Evolutionary conservation across 495 filamentous ascomycete species (phyloP).

Genomic region (Talaromyces thailandensis): DNA sequence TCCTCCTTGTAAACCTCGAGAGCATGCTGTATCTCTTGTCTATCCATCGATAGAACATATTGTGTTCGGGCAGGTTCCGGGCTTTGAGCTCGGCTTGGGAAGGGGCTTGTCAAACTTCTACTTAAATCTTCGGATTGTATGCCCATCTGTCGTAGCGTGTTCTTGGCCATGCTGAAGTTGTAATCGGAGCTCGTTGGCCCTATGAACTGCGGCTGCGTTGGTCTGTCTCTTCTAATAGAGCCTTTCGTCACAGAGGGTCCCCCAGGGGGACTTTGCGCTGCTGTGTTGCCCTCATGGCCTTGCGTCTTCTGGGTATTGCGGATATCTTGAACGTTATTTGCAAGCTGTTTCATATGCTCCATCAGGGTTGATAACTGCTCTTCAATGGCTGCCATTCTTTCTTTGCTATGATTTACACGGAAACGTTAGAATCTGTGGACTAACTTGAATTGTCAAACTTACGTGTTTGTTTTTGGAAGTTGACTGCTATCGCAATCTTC

Average conservation of each 20-base stretch:
- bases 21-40: conserved; percentile 58
- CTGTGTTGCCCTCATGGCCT: background rate
- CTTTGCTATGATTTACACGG: background rate
- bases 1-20: conserved; percentile 68
- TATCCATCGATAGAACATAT: conserved; percentile 47
- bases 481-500: background rate
- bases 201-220: conserved; percentile 17
- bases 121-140: background rate
- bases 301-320: background rate
- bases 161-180: conserved; percentile 16
- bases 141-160: background rate
- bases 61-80: conserved; percentile 33
- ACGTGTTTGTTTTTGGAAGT: background rate
- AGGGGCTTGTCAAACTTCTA: background rate
- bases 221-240: background rate
- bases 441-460: background rate
- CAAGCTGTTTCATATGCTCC: background rate
- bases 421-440: background rate
- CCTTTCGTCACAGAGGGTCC: background rate
- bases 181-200: conserved; percentile 36
- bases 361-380: background rate
- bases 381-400: background rate
- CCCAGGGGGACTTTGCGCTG: background rate
- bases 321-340: background rate
- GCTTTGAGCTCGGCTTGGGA: background rate